Evolutionary conservation across 75 land plant species (phyloP), one percentile per base, ranked within the genome.

Genomic region (Sequoiadendron giganteum): DNA sequence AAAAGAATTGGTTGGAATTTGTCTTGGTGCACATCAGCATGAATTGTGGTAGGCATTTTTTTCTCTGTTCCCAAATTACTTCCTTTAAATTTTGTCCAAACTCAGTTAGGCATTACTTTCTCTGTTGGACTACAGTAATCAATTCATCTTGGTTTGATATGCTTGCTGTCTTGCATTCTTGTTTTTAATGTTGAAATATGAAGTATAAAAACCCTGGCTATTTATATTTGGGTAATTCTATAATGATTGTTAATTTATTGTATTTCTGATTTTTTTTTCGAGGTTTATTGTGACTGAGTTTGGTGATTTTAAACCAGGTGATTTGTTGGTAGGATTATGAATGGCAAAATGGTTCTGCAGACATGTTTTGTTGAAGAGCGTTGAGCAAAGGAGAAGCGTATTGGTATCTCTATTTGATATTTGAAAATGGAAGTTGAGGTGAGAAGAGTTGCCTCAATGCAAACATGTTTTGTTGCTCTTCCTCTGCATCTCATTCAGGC

Each of bases 361-460:
- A 65, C 5, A 25, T 21, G 70, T 65, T 65, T 25, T 61, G 70
- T 21, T 21, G n/a, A 21, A 21, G 8, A 21, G 70, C 70, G 25
- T 65, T 21, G 28, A 65, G 25, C 70, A 65, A 34, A 34, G 77
- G 38, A 73, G 77, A 32, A 34, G 77, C 30, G n/a, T 72, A 19
- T 58, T 58, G 28, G 75, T 72, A 72, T 32, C 2, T 32, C 38
- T 73, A 32, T 34, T 65, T 21, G 80, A 43, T 40, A 42, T 49
- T 47, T 38, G 39, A 52, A 3, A 18, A 97, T 97, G 99, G 99
- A 97, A 89, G 88, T 95, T 75, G 94, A 95, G 86, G 97, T 97
- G 87, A 91, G 95, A 87, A 80, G 87, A 42, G 95, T 96, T 2
- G 92, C 86, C 38, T 95, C 93, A 34, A 87, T 92, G 48, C 88